These are phyloP conservation scores for Rutidosis leptorrhynchoides DNA, from an alignment of 129 eudicot genomes.

Conservation along the genomic window DNA sequence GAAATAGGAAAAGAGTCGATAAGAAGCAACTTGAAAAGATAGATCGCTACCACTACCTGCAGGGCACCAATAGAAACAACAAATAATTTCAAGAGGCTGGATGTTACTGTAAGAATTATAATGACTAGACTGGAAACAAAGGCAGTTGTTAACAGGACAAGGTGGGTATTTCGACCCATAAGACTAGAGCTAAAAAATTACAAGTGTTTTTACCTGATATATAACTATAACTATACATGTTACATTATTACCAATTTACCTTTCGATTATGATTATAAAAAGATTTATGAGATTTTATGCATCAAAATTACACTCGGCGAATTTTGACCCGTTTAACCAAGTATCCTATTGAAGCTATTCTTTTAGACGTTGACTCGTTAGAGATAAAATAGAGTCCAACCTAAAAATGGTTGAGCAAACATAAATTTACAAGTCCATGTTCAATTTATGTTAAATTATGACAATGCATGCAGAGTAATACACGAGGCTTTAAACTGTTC, in stretches of 20 bases:
- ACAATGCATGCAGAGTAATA: too few species aligned
- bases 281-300: neutral
- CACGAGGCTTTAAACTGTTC: too few species aligned
- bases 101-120: neutral
- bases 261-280: neutral
- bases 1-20: constrained; percentile 47
- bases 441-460: too few species aligned
- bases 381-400: neutral
- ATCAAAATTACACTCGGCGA: neutral
- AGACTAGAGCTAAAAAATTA: neutral
- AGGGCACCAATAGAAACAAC: neutral
- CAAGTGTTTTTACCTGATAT: neutral
- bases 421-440: too few species aligned
- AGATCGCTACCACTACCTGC: constrained; percentile 57
- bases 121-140: neutral
- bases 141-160: neutral
- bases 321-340: neutral
- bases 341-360: neutral
- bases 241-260: neutral
- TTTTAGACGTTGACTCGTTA: neutral
- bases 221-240: neutral
- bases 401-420: neutral
- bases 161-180: neutral
- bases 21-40: constrained; percentile 49
- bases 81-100: neutral